These are phyloP conservation scores for Talaromyces atroroseus DNA, from an alignment of 2,329 filamentous ascomycete species.

Conservation along the genomic window DNA sequence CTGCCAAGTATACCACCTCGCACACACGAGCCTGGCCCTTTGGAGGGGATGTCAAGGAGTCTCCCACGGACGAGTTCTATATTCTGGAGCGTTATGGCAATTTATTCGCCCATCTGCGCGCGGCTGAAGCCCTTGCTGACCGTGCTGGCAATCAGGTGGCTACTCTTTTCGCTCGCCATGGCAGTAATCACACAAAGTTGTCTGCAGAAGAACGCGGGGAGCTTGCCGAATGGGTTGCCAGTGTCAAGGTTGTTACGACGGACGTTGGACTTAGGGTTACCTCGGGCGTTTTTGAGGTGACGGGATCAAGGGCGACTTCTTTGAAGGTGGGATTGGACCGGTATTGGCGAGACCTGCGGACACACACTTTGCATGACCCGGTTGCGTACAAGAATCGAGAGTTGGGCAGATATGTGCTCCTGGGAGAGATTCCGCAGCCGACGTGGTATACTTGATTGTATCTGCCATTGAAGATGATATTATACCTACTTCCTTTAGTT, in stretches of 20 bases:
- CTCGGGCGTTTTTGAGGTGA: conserved; percentile 59
- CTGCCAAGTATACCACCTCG: conserved; percentile 52
- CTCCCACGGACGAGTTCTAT: conserved; percentile 59
- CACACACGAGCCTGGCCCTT: conserved; percentile 60
- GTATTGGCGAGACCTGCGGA: conserved; percentile 63
- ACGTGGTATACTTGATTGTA: conserved; percentile 55
- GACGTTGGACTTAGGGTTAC: conserved; percentile 56
- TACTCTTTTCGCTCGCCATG: conserved; percentile 43
- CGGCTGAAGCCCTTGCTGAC: conserved; percentile 55
- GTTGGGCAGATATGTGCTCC: conserved; percentile 52
- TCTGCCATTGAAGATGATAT: background rate
- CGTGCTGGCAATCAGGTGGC: conserved; percentile 48
- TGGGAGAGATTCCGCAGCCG: conserved; percentile 53
- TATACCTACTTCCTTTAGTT: no score
- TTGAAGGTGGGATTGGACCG: conserved; percentile 57
- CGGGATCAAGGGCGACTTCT: conserved; percentile 54
- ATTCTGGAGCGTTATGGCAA: conserved; percentile 61
- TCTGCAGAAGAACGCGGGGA: conserved; percentile 53
- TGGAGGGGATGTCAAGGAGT: conserved; percentile 57
- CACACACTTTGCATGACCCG: conserved; percentile 61
- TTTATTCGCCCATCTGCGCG: conserved; percentile 57
- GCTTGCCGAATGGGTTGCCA: conserved; percentile 58
- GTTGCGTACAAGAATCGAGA: conserved; percentile 63
- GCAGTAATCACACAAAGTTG: conserved; percentile 37
- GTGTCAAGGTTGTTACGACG: conserved; percentile 58